Evolutionary conservation across 192 early-diverging fungal genomes (phyloP).

Genomic region (Endogone sp.): DNA sequence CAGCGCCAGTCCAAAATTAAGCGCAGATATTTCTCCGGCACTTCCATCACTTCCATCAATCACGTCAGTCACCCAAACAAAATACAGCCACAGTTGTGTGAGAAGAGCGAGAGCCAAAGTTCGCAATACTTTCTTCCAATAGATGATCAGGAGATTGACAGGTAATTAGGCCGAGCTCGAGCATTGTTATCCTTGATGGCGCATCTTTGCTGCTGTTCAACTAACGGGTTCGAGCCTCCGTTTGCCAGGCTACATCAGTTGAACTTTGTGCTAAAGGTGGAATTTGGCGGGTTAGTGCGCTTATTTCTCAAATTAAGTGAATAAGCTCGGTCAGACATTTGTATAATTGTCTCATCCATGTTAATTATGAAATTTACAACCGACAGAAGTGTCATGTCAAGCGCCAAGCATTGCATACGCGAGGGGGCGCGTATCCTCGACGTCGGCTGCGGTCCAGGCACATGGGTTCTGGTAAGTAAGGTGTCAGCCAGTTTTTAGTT

Average conservation of each 20-base stretch:
- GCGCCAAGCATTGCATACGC: conserved; percentile 8
- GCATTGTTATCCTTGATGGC: too few relatives aligned
- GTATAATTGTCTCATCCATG: too few relatives aligned
- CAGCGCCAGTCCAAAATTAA: not conserved
- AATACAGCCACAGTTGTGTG: not conserved
- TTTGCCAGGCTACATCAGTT: not conserved
- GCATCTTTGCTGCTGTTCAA: too few relatives aligned
- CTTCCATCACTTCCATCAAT: not conserved
- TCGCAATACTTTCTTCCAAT: not conserved
- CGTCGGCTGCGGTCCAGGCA: conserved; percentile 20
- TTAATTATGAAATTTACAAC: too few relatives aligned
- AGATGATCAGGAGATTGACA: not conserved
- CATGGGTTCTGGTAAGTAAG: conserved; percentile 17
- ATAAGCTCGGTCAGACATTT: too few relatives aligned
- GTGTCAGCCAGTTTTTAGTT: not conserved
- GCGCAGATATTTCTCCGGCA: not conserved
- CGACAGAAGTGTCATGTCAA: not conserved
- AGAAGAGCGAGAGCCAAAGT: not conserved
- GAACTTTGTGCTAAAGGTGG: not conserved
- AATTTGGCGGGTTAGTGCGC: not conserved
- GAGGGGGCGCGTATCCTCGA: conserved; percentile 19
- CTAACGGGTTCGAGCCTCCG: not conserved
- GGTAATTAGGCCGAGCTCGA: not conserved
- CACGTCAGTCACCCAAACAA: not conserved
- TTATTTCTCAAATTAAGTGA: not conserved